Base-by-base conservation (phyloP, 1,284 basidiomycete genomes). In the Mrakiaceae sp. region DNA sequence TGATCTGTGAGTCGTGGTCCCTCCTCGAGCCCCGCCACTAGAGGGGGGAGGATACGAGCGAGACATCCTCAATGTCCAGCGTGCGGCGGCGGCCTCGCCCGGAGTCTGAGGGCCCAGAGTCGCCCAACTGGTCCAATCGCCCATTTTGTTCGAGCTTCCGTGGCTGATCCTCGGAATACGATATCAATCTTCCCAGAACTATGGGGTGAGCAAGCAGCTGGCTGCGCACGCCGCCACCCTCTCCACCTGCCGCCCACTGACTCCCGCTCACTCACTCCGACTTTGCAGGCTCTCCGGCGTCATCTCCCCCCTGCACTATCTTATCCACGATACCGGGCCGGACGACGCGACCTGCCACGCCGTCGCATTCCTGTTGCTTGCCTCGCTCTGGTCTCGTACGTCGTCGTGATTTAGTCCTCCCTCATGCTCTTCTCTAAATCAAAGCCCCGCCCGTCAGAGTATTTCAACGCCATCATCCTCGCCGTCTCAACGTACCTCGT, bases 281-380 rank as follows among this genome's bases (percentile, higher is more conserved):
- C 27, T 4, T 49, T 42, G 4, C 46, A 66, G 64, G 0, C 44
- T 66, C 39, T 6, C 62, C 46, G 64, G 64, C 42, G 27, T 66
- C 50, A 61, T 66, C 43, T 57, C 64, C 3, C 64, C 64, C 0
- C 12, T 58, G 50, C 52, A 58, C 64, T 66, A 66, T 47, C 54
- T 66, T 7, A 53, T 61, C 39, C 48, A 9, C 48, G n/a, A 14
- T 1, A 4, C n/a, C 7, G 63, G 63, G 0, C 63, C 63, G 4
- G 16, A 51, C 11, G 27, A 16, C 14, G 14, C 12, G 3, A 11
- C 50, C 16, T 66, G 55, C 43, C 16, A 47, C 50, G n/a, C 40
- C 14, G 43, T 60, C 43, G 59, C 54, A 1, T 66, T 66, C 54
- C 11, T 60, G 39, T 49, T 66, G 4, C n/a, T 66, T 5, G 42